A percentile compares a stretch with the other conserved stretches of the same genome.
phyloP scores from a whole-genome alignment of 2,329 filamentous ascomycete genomes.

The Ampelomyces quisqualis region DNA sequence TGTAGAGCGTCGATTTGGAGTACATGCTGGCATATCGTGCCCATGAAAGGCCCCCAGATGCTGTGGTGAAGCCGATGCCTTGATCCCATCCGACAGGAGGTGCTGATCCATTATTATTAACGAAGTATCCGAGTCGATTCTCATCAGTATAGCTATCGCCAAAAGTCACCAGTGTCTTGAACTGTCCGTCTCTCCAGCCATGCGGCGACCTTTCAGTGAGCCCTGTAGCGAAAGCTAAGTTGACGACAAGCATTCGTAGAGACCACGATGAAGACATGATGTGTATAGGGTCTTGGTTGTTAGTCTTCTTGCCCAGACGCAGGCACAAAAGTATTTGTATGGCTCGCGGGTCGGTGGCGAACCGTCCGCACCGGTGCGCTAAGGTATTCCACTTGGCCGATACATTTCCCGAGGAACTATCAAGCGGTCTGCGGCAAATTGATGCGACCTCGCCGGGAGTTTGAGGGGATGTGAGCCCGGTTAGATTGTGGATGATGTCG shows the following conservation, averaged over 20 bases:
- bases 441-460: slow-evolving; percentile 17
- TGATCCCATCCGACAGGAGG: slow-evolving; percentile 63
- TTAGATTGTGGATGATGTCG: slow-evolving; percentile 14
- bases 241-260: slow-evolving; percentile 21
- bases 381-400: slow-evolving; percentile 16
- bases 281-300: slow-evolving; percentile 7
- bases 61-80: slow-evolving; percentile 54
- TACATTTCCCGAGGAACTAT: slow-evolving; percentile 4
- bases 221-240: slow-evolving; percentile 20
- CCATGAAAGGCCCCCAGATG: slow-evolving; percentile 69
- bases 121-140: slow-evolving; percentile 65
- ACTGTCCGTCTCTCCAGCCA: slow-evolving; percentile 48
- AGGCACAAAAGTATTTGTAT: slow-evolving; percentile 20
- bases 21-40: slow-evolving; percentile 64
- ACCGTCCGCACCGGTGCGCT: slow-evolving; percentile 7
- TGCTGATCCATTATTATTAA: slow-evolving; percentile 54
- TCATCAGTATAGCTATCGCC: slow-evolving; percentile 79
- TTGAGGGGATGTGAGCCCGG: slow-evolving; percentile 16
- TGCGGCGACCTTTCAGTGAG: slow-evolving; percentile 12
- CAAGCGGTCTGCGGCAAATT: slow-evolving; percentile 11
- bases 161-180: slow-evolving; percentile 67
- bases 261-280: slow-evolving; percentile 26
- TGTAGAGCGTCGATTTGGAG: slow-evolving; percentile 57
- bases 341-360: slow-evolving; percentile 2
- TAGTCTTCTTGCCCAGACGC: background rate